Evolutionary conservation across 2,329 filamentous ascomycete genomes (phyloP), one percentile per base, ranked within the genome.

Genomic region (Colletotrichum lindemuthianum): DNA sequence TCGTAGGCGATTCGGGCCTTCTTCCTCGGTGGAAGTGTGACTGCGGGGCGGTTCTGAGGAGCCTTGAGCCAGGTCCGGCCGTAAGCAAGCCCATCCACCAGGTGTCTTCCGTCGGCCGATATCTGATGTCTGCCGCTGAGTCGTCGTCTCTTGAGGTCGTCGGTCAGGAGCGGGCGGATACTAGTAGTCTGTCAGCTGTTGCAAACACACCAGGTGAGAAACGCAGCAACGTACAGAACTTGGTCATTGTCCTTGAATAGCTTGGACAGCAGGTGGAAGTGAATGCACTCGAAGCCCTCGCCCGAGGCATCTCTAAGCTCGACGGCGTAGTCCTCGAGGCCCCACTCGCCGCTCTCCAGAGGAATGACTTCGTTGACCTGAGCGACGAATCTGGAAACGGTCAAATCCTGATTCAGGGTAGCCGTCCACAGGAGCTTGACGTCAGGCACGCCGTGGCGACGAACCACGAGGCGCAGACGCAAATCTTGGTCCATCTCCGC

Each of bases 281-380:
- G 95, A 60, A 97, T 78, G 71, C 92, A 96, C 77, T 98, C 95
- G 69, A 92, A 97, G 49, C 86, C 88, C 15, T 77, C 80, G n/a
- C 84, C 84, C 41, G 80, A 77, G 34, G 72, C 71, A 59, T 84
- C 82, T 16, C 77, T 76, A 4, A 97, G 83, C 76, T 96, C 92
- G 36, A 97, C 92, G 8, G 86, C 86, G 76, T 98, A 98, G 74
- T 97, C 92, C 72, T 97, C 94, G 4, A 97, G 79, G 0, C 92
- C 93, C 92, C 93, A 97, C 65, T 93, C 83, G 44, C 84, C 84
- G 60, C 89, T 88, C 78, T 97, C 93, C 0, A 98, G 86, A 0
- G 94, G 93, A 2, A 97, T 81, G 13, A 91, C 84, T 47, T 92
- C 87, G 76, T 96, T 94, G 69, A 97, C 82, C 66, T 92, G 86